Evolutionary conservation across 1,284 basidiomycete species (phyloP), one percentile per base, ranked within the genome.

Genomic region (Heterobasidion occidentale): DNA sequence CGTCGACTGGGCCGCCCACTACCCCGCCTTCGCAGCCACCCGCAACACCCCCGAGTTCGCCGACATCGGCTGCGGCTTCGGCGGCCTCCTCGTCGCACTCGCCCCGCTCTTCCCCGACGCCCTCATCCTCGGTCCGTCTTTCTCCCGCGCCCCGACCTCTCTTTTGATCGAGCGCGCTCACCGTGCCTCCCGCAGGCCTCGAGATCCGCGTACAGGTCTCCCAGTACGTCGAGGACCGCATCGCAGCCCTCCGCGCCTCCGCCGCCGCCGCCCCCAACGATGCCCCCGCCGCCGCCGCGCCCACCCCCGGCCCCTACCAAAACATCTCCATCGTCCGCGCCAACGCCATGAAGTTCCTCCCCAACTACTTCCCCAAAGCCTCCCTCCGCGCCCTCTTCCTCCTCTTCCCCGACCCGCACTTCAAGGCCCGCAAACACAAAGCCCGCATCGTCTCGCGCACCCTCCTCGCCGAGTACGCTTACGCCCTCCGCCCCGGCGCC

Each of bases 261-360:
- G 11, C 33, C 78, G 95, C 46, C 74, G 96, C 12, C 70, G 79
- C 52, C 74, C 74, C 46, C 46, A 47, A 17, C 46, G 27, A 51
- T 15, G 53, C 11, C 33, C 34, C 52, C 14, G 33, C 20, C 35
- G 20, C 45, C 19, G 27, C 27, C 42, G 52, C 65, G 17, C 49
- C 62, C 20, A 47, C 68, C n/a, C 70, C 77, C 11, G 74, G 77
- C 45, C 71, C 84, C 55, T 98, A 90, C 72, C 84, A 96, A 67
- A 99, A 99, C 70, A 84, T 98, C 55, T 94, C 93, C 52, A 87
- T 98, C 61, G 89, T 98, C 60, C 89, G 96, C 53, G 94, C 92
- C 9, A 99, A 99, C 71, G 89, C 92, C 49, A 98, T 98, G 96
- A 99, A 99, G 75, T 98, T 98, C 72, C 81, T 98, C 61, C 92